phyloP scores from a whole-genome alignment of 73 alveolate genomes.

The Durusdinium trenchii region DNA sequence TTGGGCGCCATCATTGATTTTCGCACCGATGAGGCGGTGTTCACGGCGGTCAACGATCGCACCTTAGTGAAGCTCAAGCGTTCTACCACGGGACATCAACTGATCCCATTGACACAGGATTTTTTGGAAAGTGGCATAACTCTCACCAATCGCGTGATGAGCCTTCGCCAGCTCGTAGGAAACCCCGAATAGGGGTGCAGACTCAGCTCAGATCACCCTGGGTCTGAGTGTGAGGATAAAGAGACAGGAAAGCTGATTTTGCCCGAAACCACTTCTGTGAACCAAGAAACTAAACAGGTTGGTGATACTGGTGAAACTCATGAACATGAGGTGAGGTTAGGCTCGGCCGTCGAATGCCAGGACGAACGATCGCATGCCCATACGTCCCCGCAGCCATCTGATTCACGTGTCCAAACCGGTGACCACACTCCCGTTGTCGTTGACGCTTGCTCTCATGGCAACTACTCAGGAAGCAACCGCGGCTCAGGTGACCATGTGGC shows the following conservation, averaged over 20 bases:
- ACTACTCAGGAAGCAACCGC: too few relatives aligned
- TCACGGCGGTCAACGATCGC: not conserved
- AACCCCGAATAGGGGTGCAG: not conserved
- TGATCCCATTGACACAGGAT: not conserved
- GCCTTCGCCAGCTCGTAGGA: not conserved
- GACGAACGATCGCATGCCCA: too few relatives aligned
- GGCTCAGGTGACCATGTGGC: not conserved
- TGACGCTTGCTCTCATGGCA: not conserved
- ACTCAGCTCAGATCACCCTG: constrained; percentile 42
- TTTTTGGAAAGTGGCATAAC: not conserved
- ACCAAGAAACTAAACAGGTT: not conserved
- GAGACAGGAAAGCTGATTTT: too few relatives aligned
- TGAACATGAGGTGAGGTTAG: not conserved
- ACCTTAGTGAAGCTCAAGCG: not conserved
- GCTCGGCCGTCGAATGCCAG: too few relatives aligned
- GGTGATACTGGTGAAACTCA: not conserved
- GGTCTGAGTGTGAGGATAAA: constrained; percentile 38
- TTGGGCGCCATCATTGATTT: constrained; percentile 21
- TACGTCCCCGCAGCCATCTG: too few relatives aligned
- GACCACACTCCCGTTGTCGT: too few relatives aligned
- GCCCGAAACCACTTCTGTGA: not conserved
- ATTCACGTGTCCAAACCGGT: too few relatives aligned
- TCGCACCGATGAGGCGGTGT: not conserved
- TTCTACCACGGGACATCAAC: not conserved
- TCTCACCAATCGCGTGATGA: not conserved